Percentiles rank a stretch among this genome's conserved stretches.
Conservation (phyloP, 352 stramenopile species). For the Phytophthora foliorum region DNA sequence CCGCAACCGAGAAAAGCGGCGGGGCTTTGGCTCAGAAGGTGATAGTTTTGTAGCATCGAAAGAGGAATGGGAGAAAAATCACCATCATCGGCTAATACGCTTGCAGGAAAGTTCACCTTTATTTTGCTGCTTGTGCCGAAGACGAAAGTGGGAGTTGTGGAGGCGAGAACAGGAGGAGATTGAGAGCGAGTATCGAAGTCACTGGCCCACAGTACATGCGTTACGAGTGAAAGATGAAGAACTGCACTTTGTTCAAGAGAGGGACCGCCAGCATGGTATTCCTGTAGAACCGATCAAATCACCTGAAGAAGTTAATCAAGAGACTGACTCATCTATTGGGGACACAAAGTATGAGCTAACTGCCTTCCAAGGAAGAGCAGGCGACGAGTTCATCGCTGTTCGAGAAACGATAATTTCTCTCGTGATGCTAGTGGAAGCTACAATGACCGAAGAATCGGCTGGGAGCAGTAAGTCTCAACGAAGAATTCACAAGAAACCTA, state of each 20-base stretch:
- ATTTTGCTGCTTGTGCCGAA: constrained; percentile 74
- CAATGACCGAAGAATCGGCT: constrained; percentile 3
- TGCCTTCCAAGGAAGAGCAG: background rate
- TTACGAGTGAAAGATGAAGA: constrained; percentile 64
- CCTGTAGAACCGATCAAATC: background rate
- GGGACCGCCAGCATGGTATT: constrained; percentile 19
- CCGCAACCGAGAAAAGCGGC: constrained; percentile 24
- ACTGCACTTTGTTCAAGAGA: constrained; percentile 32
- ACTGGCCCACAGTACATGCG: constrained; percentile 43
- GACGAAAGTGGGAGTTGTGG: constrained; percentile 69
- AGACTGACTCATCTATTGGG: background rate
- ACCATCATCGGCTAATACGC: constrained; percentile 74
- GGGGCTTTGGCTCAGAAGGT: constrained; percentile 26
- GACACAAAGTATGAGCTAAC: constrained; percentile 24
- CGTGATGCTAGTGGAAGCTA: constrained; percentile 33
- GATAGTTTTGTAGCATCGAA: constrained; percentile 41
- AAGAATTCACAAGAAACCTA: constrained; percentile 29
- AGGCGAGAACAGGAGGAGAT: constrained; percentile 53
- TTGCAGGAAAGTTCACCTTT: constrained; percentile 33
- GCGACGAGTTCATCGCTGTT: constrained; percentile 6
- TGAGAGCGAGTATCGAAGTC: constrained; percentile 54
- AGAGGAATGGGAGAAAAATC: constrained; percentile 76
- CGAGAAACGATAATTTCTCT: constrained; percentile 22
- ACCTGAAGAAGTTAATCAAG: constrained; percentile 2
- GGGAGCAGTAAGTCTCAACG: constrained; percentile 11